These are phyloP conservation scores for Ballota nigra DNA, from an alignment of 257 asterid genomes.

Conservation along the genomic window DNA sequence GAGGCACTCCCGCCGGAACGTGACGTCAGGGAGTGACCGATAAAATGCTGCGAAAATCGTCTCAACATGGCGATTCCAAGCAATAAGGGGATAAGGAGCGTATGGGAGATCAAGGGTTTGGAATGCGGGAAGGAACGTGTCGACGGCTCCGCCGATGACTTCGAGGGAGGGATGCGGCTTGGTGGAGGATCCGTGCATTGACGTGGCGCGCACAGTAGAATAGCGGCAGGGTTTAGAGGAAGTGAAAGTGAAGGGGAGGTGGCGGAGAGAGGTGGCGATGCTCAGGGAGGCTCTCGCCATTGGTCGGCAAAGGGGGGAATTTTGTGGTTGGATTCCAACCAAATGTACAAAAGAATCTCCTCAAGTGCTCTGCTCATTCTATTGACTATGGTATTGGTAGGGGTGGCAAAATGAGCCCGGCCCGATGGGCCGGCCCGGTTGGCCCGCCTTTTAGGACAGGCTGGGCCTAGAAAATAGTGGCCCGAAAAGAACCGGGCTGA, in stretches of 20 bases:
- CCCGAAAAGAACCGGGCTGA: no score
- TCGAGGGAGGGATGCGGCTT: conserved; percentile 62
- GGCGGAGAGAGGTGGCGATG: conserved; percentile 51
- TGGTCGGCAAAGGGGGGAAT: conserved; percentile 16
- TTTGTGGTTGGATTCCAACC: conserved; percentile 10
- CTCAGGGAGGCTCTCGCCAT: conserved; percentile 67
- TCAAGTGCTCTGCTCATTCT: no score
- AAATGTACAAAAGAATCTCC: no score
- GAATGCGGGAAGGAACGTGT: conserved; percentile 63
- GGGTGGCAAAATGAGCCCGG: no score
- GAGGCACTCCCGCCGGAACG: conserved; percentile 79
- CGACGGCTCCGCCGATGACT: conserved; percentile 72
- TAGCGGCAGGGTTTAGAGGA: conserved; percentile 17
- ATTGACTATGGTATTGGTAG: no score
- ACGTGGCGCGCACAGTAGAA: conserved; percentile 25
- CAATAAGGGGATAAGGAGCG: conserved; percentile 56
- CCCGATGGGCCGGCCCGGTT: no score
- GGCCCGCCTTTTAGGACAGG: no score
- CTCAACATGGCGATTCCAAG: conserved; percentile 75
- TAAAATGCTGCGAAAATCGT: conserved; percentile 84
- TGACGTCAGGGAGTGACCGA: conserved; percentile 70
- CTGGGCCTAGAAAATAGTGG: no score
- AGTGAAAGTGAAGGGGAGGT: conserved; percentile 22
- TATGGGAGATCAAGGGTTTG: conserved; percentile 54
- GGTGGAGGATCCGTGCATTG: conserved; percentile 31